A percentile compares a stretch with the other conserved stretches of the same genome.
phyloP scores from a whole-genome alignment of 2,329 filamentous ascomycete species.

The Arthrocladium fulminans region DNA sequence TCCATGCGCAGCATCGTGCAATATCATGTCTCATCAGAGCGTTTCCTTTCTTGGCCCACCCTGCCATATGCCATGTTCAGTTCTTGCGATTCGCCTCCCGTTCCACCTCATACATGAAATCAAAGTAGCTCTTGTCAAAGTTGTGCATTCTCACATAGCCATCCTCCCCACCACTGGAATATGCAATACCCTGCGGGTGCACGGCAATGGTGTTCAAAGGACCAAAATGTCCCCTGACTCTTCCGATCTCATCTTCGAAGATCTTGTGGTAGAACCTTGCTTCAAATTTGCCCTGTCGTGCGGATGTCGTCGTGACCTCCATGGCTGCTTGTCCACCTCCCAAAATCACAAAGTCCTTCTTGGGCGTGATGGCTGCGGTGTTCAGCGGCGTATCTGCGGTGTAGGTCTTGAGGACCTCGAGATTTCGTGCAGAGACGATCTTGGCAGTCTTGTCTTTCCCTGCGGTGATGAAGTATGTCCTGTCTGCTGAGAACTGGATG shows the following conservation, averaged over 20 bases:
- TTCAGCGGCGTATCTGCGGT: constrained; percentile 88
- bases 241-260: constrained; percentile 96
- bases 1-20: too few species aligned
- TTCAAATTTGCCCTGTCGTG: constrained; percentile 97
- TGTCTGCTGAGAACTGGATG: constrained; percentile 86
- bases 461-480: constrained; percentile 96
- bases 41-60: not conserved
- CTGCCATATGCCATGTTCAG: constrained; percentile 20
- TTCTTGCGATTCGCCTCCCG: constrained; percentile 54
- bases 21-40: not conserved
- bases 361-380: constrained; percentile 84
- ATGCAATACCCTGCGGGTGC: constrained; percentile 82
- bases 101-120: constrained; percentile 98
- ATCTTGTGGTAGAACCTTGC: constrained; percentile 99
- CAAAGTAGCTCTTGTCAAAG: constrained; percentile 97
- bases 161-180: constrained; percentile 93
- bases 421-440: constrained; percentile 76
- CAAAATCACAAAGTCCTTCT: constrained; percentile 96
- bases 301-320: constrained; percentile 92
- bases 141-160: constrained; percentile 97
- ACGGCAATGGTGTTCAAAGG: constrained; percentile 92
- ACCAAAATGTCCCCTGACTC: constrained; percentile 94
- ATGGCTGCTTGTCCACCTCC: constrained; percentile 97
- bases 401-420: constrained; percentile 90
- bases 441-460: constrained; percentile 97